phyloP scores from a whole-genome alignment of 345 rosid species.

The Nephelium lappaceum region DNA sequence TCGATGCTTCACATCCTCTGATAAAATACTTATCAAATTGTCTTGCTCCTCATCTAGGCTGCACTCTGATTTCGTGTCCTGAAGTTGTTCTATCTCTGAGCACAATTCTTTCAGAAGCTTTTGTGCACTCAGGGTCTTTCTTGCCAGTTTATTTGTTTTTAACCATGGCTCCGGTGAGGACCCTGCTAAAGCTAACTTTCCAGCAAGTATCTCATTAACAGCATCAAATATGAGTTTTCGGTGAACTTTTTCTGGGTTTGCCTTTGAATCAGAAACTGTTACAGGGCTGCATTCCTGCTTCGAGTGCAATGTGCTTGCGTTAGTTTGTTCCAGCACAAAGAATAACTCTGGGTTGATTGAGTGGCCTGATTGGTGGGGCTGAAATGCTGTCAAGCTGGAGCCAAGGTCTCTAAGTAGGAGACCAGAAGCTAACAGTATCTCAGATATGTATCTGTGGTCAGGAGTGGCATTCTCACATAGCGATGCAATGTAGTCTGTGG shows the following conservation, averaged over 20 bases:
- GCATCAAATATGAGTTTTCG: conserved; percentile 83
- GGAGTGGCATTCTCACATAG: conserved; percentile 85
- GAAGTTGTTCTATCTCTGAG: conserved; percentile 60
- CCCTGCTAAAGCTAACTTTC: conserved; percentile 53
- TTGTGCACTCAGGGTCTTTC: conserved; percentile 69
- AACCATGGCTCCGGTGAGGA: conserved; percentile 53
- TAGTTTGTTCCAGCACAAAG: conserved; percentile 88
- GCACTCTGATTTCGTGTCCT: conserved; percentile 46
- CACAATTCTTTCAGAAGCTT: conserved; percentile 80
- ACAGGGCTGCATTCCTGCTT: conserved; percentile 47
- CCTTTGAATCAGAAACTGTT: conserved; percentile 38
- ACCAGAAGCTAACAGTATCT: conserved; percentile 92
- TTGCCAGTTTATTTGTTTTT: conserved; percentile 50
- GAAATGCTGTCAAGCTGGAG: conserved; percentile 63
- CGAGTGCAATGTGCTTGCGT: conserved; percentile 47
- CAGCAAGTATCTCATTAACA: conserved; percentile 77
- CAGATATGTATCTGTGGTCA: conserved; percentile 91
- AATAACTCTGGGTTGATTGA: conserved; percentile 91
- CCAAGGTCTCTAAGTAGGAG: conserved; percentile 82
- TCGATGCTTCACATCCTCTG: conserved; percentile 65
- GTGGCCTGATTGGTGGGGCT: conserved; percentile 83
- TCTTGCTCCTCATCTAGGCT: conserved; percentile 61
- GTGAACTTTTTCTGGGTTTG: conserved; percentile 56
- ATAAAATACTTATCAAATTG: conserved; percentile 52
- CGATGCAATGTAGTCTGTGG: conserved; percentile 90